Evolutionary conservation across 2,329 filamentous ascomycete genomes (phyloP).

Genomic region (Ophiosphaerella herpotricha): DNA sequence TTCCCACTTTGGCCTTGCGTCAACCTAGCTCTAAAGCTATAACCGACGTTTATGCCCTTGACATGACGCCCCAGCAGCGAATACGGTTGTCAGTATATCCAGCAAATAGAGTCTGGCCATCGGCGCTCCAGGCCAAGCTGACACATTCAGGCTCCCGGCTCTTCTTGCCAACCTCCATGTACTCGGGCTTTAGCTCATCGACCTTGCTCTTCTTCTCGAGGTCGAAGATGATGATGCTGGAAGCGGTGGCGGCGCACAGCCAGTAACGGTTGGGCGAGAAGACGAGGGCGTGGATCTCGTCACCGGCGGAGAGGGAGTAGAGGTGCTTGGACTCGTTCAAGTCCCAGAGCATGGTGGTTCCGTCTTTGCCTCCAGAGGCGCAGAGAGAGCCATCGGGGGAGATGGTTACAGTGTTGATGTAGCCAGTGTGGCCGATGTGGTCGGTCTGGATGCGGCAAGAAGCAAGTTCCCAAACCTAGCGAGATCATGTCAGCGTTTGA

Average conservation of each 20-base stretch:
- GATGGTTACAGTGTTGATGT: constrained; percentile 99
- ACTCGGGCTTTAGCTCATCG: constrained; percentile 99
- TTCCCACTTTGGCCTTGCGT: constrained; percentile 37
- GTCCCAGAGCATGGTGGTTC: constrained; percentile 99
- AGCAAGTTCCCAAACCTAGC: constrained; percentile 97
- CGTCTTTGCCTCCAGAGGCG: constrained; percentile 99
- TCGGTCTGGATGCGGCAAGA: constrained; percentile 99
- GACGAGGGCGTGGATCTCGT: constrained; percentile 99
- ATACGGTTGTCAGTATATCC: constrained; percentile 98
- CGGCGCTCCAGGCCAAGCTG: constrained; percentile 94
- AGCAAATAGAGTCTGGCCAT: constrained; percentile 98
- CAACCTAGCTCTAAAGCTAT: constrained; percentile 25
- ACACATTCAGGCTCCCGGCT: constrained; percentile 98
- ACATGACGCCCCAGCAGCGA: constrained; percentile 50
- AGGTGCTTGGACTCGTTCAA: constrained; percentile 99
- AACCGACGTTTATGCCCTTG: constrained; percentile 41
- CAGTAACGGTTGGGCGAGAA: constrained; percentile 99
- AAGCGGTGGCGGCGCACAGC: constrained; percentile 97
- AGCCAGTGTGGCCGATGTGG: constrained; percentile 99
- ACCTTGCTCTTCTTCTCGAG: constrained; percentile 99
- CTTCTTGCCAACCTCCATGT: constrained; percentile 96
- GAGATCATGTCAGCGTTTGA: constrained; percentile 29
- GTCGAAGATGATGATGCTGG: constrained; percentile 99
- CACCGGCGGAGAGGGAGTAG: constrained; percentile 98
- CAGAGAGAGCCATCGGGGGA: constrained; percentile 98